phyloP scores from a whole-genome alignment of 2,329 filamentous ascomycete genomes.

The Colletotrichum graminicola region DNA sequence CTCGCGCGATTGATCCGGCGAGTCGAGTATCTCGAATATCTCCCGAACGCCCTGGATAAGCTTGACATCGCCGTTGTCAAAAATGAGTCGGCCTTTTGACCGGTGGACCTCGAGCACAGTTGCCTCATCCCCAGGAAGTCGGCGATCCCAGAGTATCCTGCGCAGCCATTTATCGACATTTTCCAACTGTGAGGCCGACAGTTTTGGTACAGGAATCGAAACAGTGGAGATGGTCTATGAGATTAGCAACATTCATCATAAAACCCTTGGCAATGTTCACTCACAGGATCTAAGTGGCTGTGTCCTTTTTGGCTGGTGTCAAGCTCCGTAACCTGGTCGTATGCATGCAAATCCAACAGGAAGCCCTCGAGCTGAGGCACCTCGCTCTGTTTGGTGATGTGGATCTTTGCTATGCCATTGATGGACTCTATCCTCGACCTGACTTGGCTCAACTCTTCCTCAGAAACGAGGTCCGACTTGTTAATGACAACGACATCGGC shows the following conservation, averaged over 20 bases:
- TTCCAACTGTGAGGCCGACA: constrained; percentile 69
- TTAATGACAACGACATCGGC: constrained; percentile 96
- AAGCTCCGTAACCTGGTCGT: constrained; percentile 82
- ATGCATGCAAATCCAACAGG: constrained; percentile 90
- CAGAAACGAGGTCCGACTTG: constrained; percentile 86
- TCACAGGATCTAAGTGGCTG: constrained; percentile 88
- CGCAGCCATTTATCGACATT: constrained; percentile 85
- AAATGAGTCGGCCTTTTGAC: constrained; percentile 81
- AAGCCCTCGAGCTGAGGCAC: constrained; percentile 88
- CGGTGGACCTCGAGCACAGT: constrained; percentile 83
- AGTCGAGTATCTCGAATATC: constrained; percentile 90
- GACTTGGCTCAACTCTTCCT: constrained; percentile 76
- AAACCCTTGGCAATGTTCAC: constrained; percentile 46
- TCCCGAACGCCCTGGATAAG: constrained; percentile 93
- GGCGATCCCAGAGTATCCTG: constrained; percentile 84
- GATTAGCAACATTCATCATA: constrained; percentile 43
- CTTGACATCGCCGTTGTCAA: constrained; percentile 74
- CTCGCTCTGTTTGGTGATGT: constrained; percentile 82
- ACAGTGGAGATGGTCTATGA: constrained; percentile 84
- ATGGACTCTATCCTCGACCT: constrained; percentile 82
- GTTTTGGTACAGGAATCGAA: constrained; percentile 73
- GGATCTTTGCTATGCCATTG: constrained; percentile 88
- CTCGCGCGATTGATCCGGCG: constrained; percentile 50
- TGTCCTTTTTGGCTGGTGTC: constrained; percentile 83
- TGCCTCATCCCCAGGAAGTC: constrained; percentile 63